Conservation (phyloP, 2,329 filamentous ascomycete genomes). For the Alternaria sp. region DNA sequence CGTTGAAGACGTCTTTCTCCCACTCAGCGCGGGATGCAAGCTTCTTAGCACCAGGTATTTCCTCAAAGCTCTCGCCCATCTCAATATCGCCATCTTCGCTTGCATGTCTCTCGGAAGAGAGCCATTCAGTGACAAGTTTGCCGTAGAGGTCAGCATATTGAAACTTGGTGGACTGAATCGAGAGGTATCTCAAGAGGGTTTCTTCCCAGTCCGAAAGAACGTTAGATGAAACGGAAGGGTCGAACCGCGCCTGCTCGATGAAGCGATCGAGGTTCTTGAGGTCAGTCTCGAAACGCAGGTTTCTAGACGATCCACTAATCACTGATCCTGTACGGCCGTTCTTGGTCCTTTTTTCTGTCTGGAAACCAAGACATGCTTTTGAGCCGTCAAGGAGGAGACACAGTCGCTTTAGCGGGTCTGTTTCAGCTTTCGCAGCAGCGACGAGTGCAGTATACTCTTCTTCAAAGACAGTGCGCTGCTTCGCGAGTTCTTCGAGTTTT, state of each 20-base stretch:
- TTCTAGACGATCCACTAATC: conserved; percentile 27
- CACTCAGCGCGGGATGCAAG: conserved; percentile 39
- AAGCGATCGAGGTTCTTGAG: conserved; percentile 47
- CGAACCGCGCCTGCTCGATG: conserved; percentile 47
- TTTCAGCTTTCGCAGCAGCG: conserved; percentile 17
- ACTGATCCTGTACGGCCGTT: conserved; percentile 24
- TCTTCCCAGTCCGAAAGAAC: conserved; percentile 45
- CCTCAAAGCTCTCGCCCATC: conserved; percentile 42
- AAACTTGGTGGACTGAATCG: conserved; percentile 48
- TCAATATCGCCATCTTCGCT: conserved; percentile 31
- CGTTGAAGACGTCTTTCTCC: conserved; percentile 46
- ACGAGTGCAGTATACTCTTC: conserved; percentile 35
- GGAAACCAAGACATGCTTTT: conserved; percentile 40
- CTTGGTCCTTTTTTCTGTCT: conserved; percentile 22
- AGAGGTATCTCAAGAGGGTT: conserved; percentile 40
- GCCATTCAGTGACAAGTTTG: conserved; percentile 49
- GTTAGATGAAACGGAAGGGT: conserved; percentile 47
- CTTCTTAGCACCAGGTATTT: conserved; percentile 41
- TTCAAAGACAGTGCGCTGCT: conserved; percentile 45
- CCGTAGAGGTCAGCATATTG: conserved; percentile 48
- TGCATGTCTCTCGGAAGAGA: conserved; percentile 36
- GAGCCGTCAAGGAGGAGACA: conserved; percentile 36
- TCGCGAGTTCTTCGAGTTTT: conserved; percentile 49
- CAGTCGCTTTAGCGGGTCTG: conserved; percentile 36
- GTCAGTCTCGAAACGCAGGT: conserved; percentile 36